Evolutionary conservation across 2,329 filamentous ascomycete genomes (phyloP).

Genomic region (Myriosclerotinia scirpicola): DNA sequence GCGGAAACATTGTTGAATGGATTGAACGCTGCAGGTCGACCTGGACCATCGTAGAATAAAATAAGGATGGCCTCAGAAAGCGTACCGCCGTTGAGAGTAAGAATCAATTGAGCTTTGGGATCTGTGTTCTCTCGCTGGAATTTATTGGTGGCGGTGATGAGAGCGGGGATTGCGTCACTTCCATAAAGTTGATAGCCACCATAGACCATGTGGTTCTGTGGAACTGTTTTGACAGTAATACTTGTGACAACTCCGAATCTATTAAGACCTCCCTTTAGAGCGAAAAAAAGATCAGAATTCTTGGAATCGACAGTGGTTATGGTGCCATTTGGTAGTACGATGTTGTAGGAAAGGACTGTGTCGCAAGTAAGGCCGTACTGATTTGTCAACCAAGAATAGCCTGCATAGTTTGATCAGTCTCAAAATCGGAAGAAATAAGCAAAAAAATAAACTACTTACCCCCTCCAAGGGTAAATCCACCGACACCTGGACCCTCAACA

Average conservation of each 20-base stretch:
- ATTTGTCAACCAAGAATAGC: conserved; percentile 39
- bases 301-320: conserved; percentile 37
- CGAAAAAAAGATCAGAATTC: conserved; percentile 41
- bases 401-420: too few relatives aligned
- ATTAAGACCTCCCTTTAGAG: conserved; percentile 36
- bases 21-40: conserved; percentile 32
- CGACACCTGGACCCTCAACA: conserved; percentile 38
- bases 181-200: conserved; percentile 39
- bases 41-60: conserved; percentile 40
- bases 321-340: conserved; percentile 39
- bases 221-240: conserved; percentile 41
- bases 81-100: conserved; percentile 32
- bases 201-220: conserved; percentile 33
- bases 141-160: conserved; percentile 37
- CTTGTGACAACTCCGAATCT: conserved; percentile 39
- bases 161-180: conserved; percentile 24
- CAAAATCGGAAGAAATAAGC: too few relatives aligned
- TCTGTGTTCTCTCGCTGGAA: conserved; percentile 37
- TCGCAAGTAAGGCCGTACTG: conserved; percentile 42
- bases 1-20: conserved; percentile 29
- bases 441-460: background rate
- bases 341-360: conserved; percentile 32
- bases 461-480: conserved; percentile 42
- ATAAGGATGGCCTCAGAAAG: conserved; percentile 27
- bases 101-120: conserved; percentile 38